These are phyloP conservation scores for Calonectria ilicicola DNA, from an alignment of 2,329 filamentous ascomycete genomes.

Conservation along the genomic window DNA sequence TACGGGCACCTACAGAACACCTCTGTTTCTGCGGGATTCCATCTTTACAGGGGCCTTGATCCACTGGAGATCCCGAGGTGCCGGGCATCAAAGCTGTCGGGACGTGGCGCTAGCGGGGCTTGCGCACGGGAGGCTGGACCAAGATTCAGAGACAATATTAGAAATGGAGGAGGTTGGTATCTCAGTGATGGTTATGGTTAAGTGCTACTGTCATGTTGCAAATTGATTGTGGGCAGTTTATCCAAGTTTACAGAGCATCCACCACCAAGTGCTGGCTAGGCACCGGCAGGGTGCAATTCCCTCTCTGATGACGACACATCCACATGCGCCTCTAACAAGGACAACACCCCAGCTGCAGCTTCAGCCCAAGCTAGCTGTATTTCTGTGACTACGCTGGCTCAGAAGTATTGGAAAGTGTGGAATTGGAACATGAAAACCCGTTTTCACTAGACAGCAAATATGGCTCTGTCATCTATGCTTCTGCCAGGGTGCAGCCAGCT, in stretches of 20 bases:
- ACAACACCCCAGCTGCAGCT: slow-evolving; percentile 1
- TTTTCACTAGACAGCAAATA: neutral
- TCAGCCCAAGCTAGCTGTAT: neutral
- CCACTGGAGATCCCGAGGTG: slow-evolving; percentile 14
- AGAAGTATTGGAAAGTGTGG: neutral
- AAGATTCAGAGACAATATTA: neutral
- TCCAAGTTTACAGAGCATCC: neutral
- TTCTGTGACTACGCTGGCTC: neutral
- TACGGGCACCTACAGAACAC: neutral
- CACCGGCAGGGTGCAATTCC: neutral
- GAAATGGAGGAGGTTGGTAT: slow-evolving; percentile 8
- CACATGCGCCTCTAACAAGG: slow-evolving; percentile 23
- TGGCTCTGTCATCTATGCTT: neutral
- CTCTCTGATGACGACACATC: slow-evolving; percentile 40
- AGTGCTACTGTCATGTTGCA: neutral
- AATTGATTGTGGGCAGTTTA: neutral
- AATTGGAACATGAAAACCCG: neutral
- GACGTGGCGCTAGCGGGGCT: slow-evolving; percentile 1
- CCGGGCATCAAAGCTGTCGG: neutral
- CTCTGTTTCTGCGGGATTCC: neutral
- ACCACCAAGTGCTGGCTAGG: neutral
- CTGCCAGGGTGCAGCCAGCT: neutral
- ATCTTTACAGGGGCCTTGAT: neutral
- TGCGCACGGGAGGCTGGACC: neutral
- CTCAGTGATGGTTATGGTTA: neutral